Conservation (phyloP, 2,329 filamentous ascomycete genomes). For the Curvularia sp. region DNA sequence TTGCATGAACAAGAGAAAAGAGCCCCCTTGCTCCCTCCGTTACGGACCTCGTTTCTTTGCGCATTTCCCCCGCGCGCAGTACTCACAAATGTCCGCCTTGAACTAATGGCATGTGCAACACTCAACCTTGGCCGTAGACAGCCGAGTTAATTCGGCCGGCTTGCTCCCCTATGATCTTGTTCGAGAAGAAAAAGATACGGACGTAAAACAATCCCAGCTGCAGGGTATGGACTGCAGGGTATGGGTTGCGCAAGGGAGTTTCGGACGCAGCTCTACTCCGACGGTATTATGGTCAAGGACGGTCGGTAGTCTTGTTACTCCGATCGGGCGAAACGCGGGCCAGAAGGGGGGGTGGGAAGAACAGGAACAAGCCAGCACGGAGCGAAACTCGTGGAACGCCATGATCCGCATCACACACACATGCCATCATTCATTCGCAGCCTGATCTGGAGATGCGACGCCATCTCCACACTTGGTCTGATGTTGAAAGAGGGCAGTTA, state of each 20-base stretch:
- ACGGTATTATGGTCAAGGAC: constrained; percentile 12
- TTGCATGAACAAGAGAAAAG: too few species aligned
- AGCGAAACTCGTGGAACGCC: constrained; percentile 19
- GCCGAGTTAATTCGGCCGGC: neutral
- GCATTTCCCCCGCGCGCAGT: neutral
- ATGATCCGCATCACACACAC: constrained; percentile 16
- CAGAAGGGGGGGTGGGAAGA: constrained; percentile 5
- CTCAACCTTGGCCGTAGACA: neutral
- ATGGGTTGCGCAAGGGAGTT: neutral
- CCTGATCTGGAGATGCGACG: constrained; percentile 24
- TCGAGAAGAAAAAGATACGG: constrained; percentile 5
- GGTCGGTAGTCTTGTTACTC: constrained; percentile 19
- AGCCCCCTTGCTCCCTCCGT: too few species aligned
- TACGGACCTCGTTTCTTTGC: constrained; percentile 7
- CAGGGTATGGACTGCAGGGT: constrained; percentile 1
- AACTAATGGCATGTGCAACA: neutral
- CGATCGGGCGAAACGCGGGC: constrained; percentile 36
- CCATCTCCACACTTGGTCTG: constrained; percentile 27
- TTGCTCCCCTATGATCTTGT: constrained; percentile 6
- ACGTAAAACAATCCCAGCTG: neutral
- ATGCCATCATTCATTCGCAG: constrained; percentile 10
- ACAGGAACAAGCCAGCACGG: neutral
- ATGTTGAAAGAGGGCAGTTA: constrained; percentile 17
- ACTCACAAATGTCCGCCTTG: too few species aligned
- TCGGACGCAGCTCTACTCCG: constrained; percentile 20